Evolutionary conservation across 306 rosid species (phyloP).

Genomic region (Inga oerstediana): DNA sequence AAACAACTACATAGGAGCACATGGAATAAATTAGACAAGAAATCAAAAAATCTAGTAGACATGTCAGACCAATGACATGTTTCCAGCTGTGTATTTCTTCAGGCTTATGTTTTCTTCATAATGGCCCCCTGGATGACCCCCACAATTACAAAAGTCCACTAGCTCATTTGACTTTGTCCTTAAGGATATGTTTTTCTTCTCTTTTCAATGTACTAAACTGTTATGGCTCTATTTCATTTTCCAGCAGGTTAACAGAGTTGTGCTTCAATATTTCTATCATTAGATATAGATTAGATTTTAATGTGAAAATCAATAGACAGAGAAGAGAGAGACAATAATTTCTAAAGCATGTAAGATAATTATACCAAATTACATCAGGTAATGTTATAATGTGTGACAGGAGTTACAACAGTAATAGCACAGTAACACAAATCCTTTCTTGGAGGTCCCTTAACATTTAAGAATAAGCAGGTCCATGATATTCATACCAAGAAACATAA

Average conservation of each 20-base stretch:
- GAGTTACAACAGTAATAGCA: no score
- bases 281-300: no score
- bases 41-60: not conserved
- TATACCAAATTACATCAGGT: no score
- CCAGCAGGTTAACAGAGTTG: no score
- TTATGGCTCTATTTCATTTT: no score
- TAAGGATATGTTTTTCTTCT: not conserved
- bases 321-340: no score
- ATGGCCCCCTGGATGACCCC: not conserved
- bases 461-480: not conserved
- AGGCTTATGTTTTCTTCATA: not conserved
- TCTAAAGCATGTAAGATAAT: no score
- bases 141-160: not conserved
- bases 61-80: not conserved
- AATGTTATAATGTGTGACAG: no score
- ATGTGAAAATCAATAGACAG: no score
- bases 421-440: not conserved
- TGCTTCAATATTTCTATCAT: no score
- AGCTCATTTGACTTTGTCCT: not conserved
- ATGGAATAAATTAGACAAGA: not conserved
- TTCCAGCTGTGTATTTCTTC: not conserved
- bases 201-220: no score
- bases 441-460: not conserved
- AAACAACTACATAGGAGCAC: not conserved
- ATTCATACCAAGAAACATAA: not conserved